These are phyloP conservation scores for Fraxinus pennsylvanica DNA, from an alignment of 257 asterid species.

Conservation along the genomic window DNA sequence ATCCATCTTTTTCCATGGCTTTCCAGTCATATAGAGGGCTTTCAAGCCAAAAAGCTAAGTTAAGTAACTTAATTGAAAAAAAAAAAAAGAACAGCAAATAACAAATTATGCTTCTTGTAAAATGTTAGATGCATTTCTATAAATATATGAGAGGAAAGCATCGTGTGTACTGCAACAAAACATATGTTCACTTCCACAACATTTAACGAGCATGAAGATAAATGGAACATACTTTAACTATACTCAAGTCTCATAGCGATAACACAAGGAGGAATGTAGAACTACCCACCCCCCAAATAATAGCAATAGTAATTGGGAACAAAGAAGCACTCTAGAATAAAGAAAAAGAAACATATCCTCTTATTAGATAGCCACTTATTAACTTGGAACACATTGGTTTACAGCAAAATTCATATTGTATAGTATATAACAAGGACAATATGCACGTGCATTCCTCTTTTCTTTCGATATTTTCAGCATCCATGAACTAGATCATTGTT, in stretches of 20 bases:
- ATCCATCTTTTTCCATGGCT: conserved; percentile 88
- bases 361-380: background rate
- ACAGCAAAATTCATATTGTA: background rate
- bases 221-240: background rate
- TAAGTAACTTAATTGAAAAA: conserved; percentile 23
- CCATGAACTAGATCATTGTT: background rate
- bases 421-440: background rate
- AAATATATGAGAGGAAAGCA: background rate
- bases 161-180: background rate
- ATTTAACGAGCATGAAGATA: background rate
- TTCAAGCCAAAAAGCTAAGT: conserved; percentile 28
- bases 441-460: background rate
- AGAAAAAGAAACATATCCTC: background rate
- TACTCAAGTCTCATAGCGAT: background rate
- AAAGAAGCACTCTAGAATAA: background rate
- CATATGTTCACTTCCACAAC: background rate
- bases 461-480: background rate
- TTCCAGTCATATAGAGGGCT: conserved; percentile 98
- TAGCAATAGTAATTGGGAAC: background rate
- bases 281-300: background rate
- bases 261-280: background rate
- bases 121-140: background rate
- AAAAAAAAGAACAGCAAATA: background rate
- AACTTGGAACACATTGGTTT: background rate
- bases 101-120: conserved; percentile 1